Conservation (phyloP, 73 alveolate genomes). For the Urostyla sp. region DNA sequence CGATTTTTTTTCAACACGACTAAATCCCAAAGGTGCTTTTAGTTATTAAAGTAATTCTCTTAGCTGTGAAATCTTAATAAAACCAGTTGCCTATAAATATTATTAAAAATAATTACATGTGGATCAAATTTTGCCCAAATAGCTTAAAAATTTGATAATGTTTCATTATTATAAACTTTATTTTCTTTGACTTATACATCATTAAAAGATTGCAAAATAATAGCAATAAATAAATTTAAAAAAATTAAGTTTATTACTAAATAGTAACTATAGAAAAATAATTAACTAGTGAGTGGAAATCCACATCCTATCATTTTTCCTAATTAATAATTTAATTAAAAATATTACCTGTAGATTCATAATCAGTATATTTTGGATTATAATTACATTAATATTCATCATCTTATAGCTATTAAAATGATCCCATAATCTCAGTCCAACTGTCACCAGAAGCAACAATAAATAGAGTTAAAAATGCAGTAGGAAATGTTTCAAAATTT, state of each 20-base stretch:
- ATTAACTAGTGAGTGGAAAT: constrained; percentile 3
- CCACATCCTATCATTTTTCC: constrained; percentile 40
- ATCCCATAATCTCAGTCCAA: constrained; percentile 60
- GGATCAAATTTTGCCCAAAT: constrained; percentile 70
- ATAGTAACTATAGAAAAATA: constrained; percentile 28
- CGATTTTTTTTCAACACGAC: background rate
- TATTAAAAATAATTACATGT: constrained; percentile 62
- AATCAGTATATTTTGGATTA: constrained; percentile 54
- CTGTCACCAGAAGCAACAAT: constrained; percentile 72
- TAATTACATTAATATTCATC: constrained; percentile 42
- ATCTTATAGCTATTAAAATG: background rate
- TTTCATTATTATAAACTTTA: constrained; percentile 33
- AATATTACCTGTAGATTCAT: background rate
- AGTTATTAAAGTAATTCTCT: constrained; percentile 13
- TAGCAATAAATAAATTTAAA: constrained; percentile 50
- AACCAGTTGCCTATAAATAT: constrained; percentile 64
- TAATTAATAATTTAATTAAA: background rate
- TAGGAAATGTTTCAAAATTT: constrained; percentile 54
- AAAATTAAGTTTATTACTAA: constrained; percentile 31
- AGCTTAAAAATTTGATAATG: constrained; percentile 52
- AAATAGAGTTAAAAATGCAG: constrained; percentile 59
- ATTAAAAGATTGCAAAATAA: constrained; percentile 48
- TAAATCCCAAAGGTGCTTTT: constrained; percentile 36
- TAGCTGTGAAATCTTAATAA: constrained; percentile 18
- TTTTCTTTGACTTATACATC: constrained; percentile 9